These are phyloP conservation scores for Pseudogymnoascus sp. DNA, from an alignment of 2,329 filamentous ascomycete species.

Conservation along the genomic window DNA sequence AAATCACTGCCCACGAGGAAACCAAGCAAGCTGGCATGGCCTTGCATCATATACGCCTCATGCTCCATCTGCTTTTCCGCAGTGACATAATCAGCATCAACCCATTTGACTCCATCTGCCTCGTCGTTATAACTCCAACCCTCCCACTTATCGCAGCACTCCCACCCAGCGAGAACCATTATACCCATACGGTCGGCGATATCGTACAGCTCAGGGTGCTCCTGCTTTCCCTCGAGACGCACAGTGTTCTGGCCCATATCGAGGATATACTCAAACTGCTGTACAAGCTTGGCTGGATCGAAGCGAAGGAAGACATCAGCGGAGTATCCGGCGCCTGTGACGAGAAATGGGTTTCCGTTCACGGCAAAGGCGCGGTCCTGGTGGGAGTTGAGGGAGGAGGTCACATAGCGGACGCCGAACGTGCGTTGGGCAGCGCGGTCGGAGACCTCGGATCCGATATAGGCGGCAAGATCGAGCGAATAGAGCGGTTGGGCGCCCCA, in stretches of 20 bases:
- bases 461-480: slow-evolving; percentile 1
- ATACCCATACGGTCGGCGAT: slow-evolving; percentile 53
- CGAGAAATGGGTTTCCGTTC: slow-evolving; percentile 53
- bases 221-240: slow-evolving; percentile 58
- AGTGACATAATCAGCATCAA: slow-evolving; percentile 46
- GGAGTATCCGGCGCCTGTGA: slow-evolving; percentile 54
- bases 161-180: slow-evolving; percentile 58
- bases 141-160: slow-evolving; percentile 65
- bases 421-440: slow-evolving; percentile 30
- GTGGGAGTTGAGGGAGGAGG: slow-evolving; percentile 42
- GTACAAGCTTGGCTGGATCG: slow-evolving; percentile 39
- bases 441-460: neutral
- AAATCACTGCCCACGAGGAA: slow-evolving; percentile 58
- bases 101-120: slow-evolving; percentile 40
- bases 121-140: slow-evolving; percentile 56
- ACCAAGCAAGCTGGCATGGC: slow-evolving; percentile 51
- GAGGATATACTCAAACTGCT: slow-evolving; percentile 47
- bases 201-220: slow-evolving; percentile 54
- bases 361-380: slow-evolving; percentile 51
- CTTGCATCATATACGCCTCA: slow-evolving; percentile 53
- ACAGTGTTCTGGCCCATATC: slow-evolving; percentile 59
- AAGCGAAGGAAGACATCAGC: slow-evolving; percentile 58
- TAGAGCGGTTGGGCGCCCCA: slow-evolving; percentile 55
- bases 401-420: slow-evolving; percentile 52
- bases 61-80: slow-evolving; percentile 51